phyloP scores from a whole-genome alignment of 495 filamentous ascomycete genomes.

The Aspergillus heteromorphus region DNA sequence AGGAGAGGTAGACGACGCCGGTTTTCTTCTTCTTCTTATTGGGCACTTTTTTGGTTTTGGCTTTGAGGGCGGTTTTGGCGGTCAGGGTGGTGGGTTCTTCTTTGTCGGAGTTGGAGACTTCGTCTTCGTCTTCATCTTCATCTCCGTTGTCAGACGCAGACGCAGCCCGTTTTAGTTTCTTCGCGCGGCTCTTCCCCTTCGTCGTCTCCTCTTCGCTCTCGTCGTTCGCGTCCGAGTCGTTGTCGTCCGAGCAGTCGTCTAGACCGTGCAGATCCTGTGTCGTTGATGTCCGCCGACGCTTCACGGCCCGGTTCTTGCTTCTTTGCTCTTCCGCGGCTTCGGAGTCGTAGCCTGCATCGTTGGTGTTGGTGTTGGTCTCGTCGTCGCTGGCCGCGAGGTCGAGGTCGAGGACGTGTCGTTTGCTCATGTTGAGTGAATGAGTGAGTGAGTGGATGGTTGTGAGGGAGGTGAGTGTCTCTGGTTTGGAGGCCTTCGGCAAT shows the following conservation, averaged over 20 bases:
- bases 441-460: neutral
- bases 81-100: conserved; percentile 9
- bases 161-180: neutral
- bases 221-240: conserved; percentile 15
- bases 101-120: conserved; percentile 9
- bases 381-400: conserved; percentile 64
- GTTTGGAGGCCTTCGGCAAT: neutral
- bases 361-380: conserved; percentile 36
- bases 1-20: conserved; percentile 84
- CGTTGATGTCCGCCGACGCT: conserved; percentile 58
- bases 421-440: too few species aligned
- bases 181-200: conserved; percentile 18
- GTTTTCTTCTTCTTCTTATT: conserved; percentile 44
- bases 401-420: too few species aligned
- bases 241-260: conserved; percentile 1
- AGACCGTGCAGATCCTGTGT: conserved; percentile 27
- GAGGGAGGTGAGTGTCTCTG: neutral
- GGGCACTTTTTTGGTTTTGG: conserved; percentile 9
- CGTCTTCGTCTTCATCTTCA: conserved; percentile 11
- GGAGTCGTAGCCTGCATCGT: conserved; percentile 60
- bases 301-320: conserved; percentile 57
- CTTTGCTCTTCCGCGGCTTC: conserved; percentile 59
- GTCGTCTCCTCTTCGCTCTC: conserved; percentile 28
- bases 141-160: neutral
- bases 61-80: conserved; percentile 10